Evolutionary conservation across 345 rosid species (phyloP).

Genomic region (Corchorus capsularis): DNA sequence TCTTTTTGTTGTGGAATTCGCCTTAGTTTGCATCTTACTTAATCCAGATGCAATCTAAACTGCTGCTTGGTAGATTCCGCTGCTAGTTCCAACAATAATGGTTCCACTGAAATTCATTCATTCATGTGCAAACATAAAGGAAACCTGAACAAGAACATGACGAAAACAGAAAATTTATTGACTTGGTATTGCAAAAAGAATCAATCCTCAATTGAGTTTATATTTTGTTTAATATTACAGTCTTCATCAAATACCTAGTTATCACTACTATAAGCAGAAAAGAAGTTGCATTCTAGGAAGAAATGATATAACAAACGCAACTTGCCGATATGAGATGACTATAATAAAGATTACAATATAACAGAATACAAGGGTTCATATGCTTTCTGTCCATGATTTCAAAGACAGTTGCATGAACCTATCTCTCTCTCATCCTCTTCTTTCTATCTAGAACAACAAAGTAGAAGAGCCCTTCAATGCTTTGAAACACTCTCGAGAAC

Average conservation of each 20-base stretch:
- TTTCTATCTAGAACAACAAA: neutral
- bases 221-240: neutral
- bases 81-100: neutral
- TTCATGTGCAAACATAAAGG: neutral
- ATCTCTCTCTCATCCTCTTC: slow-evolving; percentile 6
- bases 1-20: neutral
- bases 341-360: slow-evolving; percentile 14
- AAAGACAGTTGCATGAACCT: neutral
- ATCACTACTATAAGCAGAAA: neutral
- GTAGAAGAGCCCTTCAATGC: slow-evolving; percentile 34
- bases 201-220: slow-evolving; percentile 9
- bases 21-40: neutral
- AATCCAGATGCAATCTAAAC: neutral
- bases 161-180: neutral
- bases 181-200: neutral
- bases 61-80: neutral
- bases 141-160: neutral
- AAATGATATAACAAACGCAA: slow-evolving; percentile 10
- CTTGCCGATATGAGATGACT: slow-evolving; percentile 6
- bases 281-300: neutral
- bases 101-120: neutral
- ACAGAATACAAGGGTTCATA: neutral
- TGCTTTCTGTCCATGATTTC: slow-evolving; percentile 5
- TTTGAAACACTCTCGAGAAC: slow-evolving; percentile 74
- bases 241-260: slow-evolving; percentile 6